Evolutionary conservation across 345 rosid genomes (phyloP).

Genomic region (Dipteronia dyeriana): DNA sequence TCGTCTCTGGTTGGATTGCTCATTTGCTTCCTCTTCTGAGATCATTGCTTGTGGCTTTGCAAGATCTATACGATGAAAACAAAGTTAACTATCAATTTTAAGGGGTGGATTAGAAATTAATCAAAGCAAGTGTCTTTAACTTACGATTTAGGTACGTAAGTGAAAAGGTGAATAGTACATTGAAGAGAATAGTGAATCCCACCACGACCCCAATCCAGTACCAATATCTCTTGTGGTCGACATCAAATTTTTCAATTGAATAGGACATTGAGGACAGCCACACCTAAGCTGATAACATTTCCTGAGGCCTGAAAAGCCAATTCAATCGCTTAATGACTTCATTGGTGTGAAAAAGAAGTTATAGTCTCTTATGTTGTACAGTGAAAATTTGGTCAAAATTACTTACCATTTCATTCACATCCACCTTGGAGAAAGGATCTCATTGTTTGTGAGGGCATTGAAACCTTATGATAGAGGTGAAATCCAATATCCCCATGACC

Average conservation of each 20-base stretch:
- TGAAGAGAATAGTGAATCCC: conserved; percentile 69
- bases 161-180: conserved; percentile 67
- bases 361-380: too few species aligned
- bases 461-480: conserved; percentile 74
- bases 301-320: conserved; percentile 65
- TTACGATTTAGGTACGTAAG: conserved; percentile 69
- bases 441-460: conserved; percentile 71
- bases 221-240: conserved; percentile 62
- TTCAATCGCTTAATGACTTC: too few species aligned
- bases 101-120: not conserved
- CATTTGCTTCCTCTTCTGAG: too few species aligned
- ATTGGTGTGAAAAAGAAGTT: too few species aligned
- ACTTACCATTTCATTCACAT: too few species aligned
- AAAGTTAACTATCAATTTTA: conserved; percentile 8
- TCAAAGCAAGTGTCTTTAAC: conserved; percentile 16
- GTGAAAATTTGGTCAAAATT: too few species aligned
- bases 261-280: conserved; percentile 43
- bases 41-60: conserved; percentile 60
- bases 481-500: conserved; percentile 86
- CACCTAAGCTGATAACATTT: conserved; percentile 48
- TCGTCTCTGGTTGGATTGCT: conserved; percentile 17
- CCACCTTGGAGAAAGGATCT: conserved; percentile 30
- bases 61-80: conserved; percentile 43
- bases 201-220: conserved; percentile 78
- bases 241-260: conserved; percentile 33